Percentiles rank a stretch among this genome's conserved stretches.
Evolutionary conservation across 2,329 filamentous ascomycete species (phyloP).

Genomic region (Microcyclospora tardicrescens): DNA sequence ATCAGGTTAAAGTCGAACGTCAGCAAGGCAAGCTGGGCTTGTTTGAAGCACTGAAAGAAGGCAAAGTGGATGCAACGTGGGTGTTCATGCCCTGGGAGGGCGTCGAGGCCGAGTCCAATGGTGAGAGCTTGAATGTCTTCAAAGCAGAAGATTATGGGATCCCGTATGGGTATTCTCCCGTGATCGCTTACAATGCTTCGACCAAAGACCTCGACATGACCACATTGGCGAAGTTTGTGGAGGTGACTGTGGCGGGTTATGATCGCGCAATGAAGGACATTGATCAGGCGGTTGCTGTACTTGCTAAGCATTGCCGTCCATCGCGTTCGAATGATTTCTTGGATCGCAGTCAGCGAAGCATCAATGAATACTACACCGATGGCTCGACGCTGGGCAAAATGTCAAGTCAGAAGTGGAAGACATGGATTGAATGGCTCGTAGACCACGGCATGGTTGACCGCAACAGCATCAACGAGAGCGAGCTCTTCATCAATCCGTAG

Average conservation of each 20-base stretch:
- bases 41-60: conserved; percentile 16
- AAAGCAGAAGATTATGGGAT: conserved; percentile 15
- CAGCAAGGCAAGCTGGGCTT: conserved; percentile 17
- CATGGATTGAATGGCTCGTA: conserved; percentile 9
- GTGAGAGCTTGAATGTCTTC: conserved; percentile 12
- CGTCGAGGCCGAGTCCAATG: conserved; percentile 17
- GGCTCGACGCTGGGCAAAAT: conserved; percentile 9
- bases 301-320: conserved; percentile 10
- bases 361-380: conserved; percentile 19
- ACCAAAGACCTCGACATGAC: conserved; percentile 8
- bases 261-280: conserved; percentile 12
- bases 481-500: too few species aligned
- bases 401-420: conserved; percentile 8
- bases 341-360: conserved; percentile 14
- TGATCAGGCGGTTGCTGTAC: conserved; percentile 7
- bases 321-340: conserved; percentile 15
- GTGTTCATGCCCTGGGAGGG: conserved; percentile 23
- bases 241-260: conserved; percentile 18
- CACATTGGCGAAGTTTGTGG: conserved; percentile 14
- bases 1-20: conserved; percentile 13
- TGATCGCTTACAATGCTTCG: conserved; percentile 17
- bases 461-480: too few species aligned
- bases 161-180: conserved; percentile 22
- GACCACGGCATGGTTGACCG: too few species aligned
- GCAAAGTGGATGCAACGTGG: conserved; percentile 21